A percentile compares a stretch with the other conserved stretches of the same genome.
Evolutionary conservation across 306 rosid species (phyloP).

Genomic region (Begonia fuchsioides): DNA sequence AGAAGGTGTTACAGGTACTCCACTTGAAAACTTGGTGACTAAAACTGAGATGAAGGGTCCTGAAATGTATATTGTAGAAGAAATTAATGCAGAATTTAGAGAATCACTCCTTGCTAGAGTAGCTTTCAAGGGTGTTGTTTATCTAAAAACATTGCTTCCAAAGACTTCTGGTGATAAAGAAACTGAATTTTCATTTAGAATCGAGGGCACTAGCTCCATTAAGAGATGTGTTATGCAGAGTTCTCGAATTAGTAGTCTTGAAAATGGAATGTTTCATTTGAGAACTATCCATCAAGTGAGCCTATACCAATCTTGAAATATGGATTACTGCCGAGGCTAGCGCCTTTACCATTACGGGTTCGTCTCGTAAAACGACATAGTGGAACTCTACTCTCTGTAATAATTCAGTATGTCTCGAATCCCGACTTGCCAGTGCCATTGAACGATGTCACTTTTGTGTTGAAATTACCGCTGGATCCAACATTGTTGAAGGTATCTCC

Average conservation of each 20-base stretch:
- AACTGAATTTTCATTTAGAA: constrained; percentile 81
- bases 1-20: constrained; percentile 29
- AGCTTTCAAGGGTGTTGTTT: constrained; percentile 67
- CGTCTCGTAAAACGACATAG: constrained; percentile 74
- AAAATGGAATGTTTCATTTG: constrained; percentile 78
- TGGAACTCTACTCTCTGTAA: constrained; percentile 72
- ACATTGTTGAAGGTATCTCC: constrained; percentile 76
- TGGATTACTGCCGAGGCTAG: constrained; percentile 60
- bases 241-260: constrained; percentile 70
- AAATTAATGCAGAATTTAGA: constrained; percentile 79
- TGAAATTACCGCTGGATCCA: constrained; percentile 68
- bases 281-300: constrained; percentile 62
- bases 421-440: constrained; percentile 68
- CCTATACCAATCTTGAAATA: constrained; percentile 77
- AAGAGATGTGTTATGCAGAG: constrained; percentile 75
- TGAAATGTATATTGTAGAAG: constrained; percentile 68
- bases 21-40: constrained; percentile 49
- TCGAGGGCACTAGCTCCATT: constrained; percentile 57
- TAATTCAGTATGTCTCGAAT: constrained; percentile 72
- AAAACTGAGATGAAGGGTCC: constrained; percentile 81
- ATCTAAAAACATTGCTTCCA: constrained; percentile 70
- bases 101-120: constrained; percentile 80
- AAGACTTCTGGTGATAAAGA: constrained; percentile 64
- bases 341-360: constrained; percentile 86
- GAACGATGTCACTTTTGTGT: constrained; percentile 56